Evolutionary conservation across 495 filamentous ascomycete genomes (phyloP).

Genomic region (Podospora pseudopauciseta): DNA sequence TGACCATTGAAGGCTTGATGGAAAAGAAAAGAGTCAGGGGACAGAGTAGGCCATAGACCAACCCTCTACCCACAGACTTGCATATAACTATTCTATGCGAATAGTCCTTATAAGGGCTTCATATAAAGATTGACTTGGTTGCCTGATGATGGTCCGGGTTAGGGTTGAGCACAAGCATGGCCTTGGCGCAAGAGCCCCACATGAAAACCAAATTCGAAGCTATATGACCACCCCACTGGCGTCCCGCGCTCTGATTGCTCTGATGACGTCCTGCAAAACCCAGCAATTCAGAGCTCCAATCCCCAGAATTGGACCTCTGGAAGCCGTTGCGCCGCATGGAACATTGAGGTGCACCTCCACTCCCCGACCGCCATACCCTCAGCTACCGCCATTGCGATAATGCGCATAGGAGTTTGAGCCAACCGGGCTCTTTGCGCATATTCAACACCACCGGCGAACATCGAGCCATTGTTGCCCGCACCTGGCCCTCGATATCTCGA

Average conservation of each 20-base stretch:
- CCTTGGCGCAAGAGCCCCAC: neutral
- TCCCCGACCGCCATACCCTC: neutral
- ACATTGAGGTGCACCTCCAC: slow-evolving; percentile 5
- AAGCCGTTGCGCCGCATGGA: neutral
- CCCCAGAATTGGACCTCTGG: neutral
- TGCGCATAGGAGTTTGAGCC: slow-evolving; percentile 17
- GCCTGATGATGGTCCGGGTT: neutral
- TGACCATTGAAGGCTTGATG: too few relatives aligned
- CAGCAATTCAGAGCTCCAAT: neutral
- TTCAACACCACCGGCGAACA: neutral
- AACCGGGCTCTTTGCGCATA: slow-evolving; percentile 17
- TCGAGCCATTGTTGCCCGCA: neutral
- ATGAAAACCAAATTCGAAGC: neutral
- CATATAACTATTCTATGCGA: too few relatives aligned
- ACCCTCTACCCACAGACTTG: too few relatives aligned
- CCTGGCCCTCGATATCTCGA: too few relatives aligned
- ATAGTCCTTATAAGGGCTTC: too few relatives aligned
- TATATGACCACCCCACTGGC: neutral
- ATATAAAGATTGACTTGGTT: too few relatives aligned
- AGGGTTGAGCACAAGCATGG: neutral
- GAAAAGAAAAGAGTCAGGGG: too few relatives aligned
- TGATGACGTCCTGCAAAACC: slow-evolving; percentile 12
- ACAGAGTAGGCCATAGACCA: too few relatives aligned
- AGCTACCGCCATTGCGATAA: slow-evolving; percentile 8
- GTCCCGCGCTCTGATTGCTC: neutral